These are phyloP conservation scores for Diaporthe caulivora DNA, from an alignment of 2,329 filamentous ascomycete genomes.

Conservation along the genomic window DNA sequence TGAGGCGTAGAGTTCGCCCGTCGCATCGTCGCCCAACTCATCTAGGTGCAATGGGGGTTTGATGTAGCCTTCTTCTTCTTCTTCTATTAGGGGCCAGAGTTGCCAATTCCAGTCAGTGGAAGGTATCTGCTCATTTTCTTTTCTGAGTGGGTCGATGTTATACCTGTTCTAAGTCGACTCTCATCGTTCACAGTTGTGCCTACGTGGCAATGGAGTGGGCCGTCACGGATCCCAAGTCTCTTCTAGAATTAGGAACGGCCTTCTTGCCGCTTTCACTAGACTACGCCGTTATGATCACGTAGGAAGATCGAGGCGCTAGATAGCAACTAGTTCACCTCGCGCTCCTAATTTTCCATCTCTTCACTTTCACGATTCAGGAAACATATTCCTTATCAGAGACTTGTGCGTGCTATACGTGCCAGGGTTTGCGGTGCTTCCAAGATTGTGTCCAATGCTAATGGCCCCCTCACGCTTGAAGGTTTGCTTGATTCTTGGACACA, in stretches of 20 bases:
- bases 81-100: background rate
- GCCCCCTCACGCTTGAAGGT: no score
- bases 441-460: no score
- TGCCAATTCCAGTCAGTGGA: background rate
- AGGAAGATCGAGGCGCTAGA: background rate
- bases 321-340: background rate
- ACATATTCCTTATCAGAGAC: background rate
- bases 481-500: no score
- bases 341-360: background rate
- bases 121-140: background rate
- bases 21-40: background rate
- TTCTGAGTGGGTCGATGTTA: background rate
- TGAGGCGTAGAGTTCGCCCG: conserved; percentile 14
- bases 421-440: background rate
- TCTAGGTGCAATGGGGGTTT: no score
- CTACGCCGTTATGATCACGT: conserved; percentile 25
- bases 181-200: background rate
- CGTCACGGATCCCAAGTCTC: background rate
- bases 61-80: background rate
- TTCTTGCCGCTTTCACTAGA: background rate
- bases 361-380: background rate
- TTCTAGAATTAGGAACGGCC: conserved; percentile 8
- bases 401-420: background rate
- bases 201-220: background rate
- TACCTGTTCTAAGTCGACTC: background rate